These are phyloP conservation scores for Copromyces sp. DNA, from an alignment of 495 filamentous ascomycete genomes.

Conservation along the genomic window DNA sequence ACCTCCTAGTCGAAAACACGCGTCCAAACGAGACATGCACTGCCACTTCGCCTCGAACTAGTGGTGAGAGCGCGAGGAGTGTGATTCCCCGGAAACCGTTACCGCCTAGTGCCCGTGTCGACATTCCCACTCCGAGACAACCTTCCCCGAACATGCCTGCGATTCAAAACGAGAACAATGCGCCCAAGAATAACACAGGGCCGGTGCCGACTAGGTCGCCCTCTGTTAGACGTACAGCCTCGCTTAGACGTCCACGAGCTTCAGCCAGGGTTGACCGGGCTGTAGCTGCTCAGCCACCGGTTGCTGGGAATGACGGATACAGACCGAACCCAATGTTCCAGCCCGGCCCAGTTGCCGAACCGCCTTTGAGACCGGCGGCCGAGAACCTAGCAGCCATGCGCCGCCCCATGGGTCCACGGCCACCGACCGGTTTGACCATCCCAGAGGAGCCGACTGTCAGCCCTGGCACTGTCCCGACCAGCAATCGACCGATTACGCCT, in stretches of 20 bases:
- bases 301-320: conserved; percentile 5
- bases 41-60: conserved; percentile 36
- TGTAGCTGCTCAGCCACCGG: not conserved
- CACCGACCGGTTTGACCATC: not conserved
- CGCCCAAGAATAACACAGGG: not conserved
- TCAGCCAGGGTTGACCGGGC: not conserved
- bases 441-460: not conserved
- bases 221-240: not conserved
- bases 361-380: not conserved
- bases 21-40: conserved; percentile 19
- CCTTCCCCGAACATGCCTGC: not conserved
- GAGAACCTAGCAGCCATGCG: not conserved
- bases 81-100: conserved; percentile 37
- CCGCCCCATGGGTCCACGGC: conserved; percentile 4
- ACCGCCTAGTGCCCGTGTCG: conserved; percentile 13
- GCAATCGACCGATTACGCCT: conserved; percentile 8
- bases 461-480: not conserved
- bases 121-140: not conserved
- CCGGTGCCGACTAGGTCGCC: not conserved
- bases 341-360: not conserved
- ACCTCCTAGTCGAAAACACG: conserved; percentile 38
- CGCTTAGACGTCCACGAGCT: not conserved
- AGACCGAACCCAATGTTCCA: conserved; percentile 17
- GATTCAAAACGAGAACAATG: not conserved
- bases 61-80: conserved; percentile 33